These are phyloP conservation scores for Fusarium subglutinans DNA, from an alignment of 2,329 filamentous ascomycete species.

Conservation along the genomic window DNA sequence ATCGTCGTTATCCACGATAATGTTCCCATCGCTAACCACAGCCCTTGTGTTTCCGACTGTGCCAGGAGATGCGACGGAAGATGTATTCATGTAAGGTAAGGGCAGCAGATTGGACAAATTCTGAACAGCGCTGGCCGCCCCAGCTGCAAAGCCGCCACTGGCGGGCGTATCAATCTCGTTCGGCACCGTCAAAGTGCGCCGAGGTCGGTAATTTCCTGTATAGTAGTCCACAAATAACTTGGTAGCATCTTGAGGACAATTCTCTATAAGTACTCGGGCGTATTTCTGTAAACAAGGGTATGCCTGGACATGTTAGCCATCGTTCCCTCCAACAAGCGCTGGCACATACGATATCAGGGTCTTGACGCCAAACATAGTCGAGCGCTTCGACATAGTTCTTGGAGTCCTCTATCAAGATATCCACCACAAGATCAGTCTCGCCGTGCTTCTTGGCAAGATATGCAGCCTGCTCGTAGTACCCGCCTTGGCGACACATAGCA, in stretches of 20 bases:
- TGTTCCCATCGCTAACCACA: slow-evolving; percentile 61
- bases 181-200: slow-evolving; percentile 62
- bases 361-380: slow-evolving; percentile 88
- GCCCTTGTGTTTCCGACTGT: slow-evolving; percentile 60
- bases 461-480: slow-evolving; percentile 95
- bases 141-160: slow-evolving; percentile 59
- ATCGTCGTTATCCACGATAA: slow-evolving; percentile 60
- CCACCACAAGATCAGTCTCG: slow-evolving; percentile 92
- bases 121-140: slow-evolving; percentile 80
- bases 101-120: slow-evolving; percentile 86
- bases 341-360: slow-evolving; percentile 74
- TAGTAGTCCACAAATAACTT: slow-evolving; percentile 95
- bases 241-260: slow-evolving; percentile 84
- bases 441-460: slow-evolving; percentile 94
- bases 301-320: slow-evolving; percentile 63
- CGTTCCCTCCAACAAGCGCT: too few relatives aligned
- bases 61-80: slow-evolving; percentile 63
- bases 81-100: slow-evolving; percentile 82
- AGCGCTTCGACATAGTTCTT: slow-evolving; percentile 90
- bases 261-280: slow-evolving; percentile 86
- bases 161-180: slow-evolving; percentile 50
- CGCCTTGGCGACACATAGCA: slow-evolving; percentile 95
- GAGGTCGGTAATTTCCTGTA: slow-evolving; percentile 82
- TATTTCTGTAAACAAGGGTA: slow-evolving; percentile 96
- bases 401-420: slow-evolving; percentile 95